A percentile compares a stretch with the other conserved stretches of the same genome.
Conservation (phyloP, 306 rosid species). For the Cucumis sativus region Cucumber_9930_V3 NC_026658.2:5008001-5008500, state of each 20-base stretch:
- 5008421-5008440: background rate
- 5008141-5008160: slow-evolving; percentile 74
- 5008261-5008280: background rate
- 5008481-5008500: background rate
- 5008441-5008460: background rate
- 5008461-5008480: background rate
- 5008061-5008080: slow-evolving; percentile 5
- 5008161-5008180: slow-evolving; percentile 63
- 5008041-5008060: slow-evolving; percentile 76
- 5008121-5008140: background rate
- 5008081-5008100: background rate
- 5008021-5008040: slow-evolving; percentile 95
- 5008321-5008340: background rate
- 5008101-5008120: background rate
- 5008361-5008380: background rate
- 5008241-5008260: slow-evolving; percentile 23
- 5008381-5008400: background rate
- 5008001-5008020: background rate
- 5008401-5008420: background rate
- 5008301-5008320: background rate
- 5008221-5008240: slow-evolving; percentile 98
- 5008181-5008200: slow-evolving; percentile 77
- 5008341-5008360: background rate
- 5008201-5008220: slow-evolving; percentile 77
- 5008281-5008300: background rate